Evolutionary conservation across 441 rosid species (phyloP), one percentile per base, ranked within the genome.

Genomic region (Erodium trifolium): DNA sequence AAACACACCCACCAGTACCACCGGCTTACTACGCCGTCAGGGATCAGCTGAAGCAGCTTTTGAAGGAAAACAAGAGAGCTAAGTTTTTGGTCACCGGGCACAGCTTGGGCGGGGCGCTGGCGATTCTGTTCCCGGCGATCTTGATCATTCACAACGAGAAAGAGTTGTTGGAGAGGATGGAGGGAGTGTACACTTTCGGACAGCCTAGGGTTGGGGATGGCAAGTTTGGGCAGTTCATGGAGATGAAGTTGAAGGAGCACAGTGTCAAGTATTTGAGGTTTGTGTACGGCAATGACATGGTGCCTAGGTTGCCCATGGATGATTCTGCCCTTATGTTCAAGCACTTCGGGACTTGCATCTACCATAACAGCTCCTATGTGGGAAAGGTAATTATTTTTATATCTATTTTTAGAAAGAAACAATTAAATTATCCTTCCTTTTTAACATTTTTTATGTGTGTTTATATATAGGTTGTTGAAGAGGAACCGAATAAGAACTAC

Each of bases 171-270:
- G 68, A 80, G 67, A 85, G 82, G 76, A 67, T 86, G 19, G 81
- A 81, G 66, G 87, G 86, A 0, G 79, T 88, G 1, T 86, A 84
- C 60, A 85, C 90, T 7, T 88, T 74, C 71, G 90, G 96, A 65
- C 96, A 90, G 67, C 96, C 93, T 4, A 82, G 90, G 43, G 88
- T 85, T 19, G 96, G 96, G 29, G 88, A 86, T 64, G 70, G 35
- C 2, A 71, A 41, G 55, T 86, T 90, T 29, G 90, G 80, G 23
- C 63, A 73, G 17, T 81, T 73, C 66, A 76, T 90, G 92, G 72
- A 82, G 37, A 74, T 69, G 31, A 78, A 75, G 35, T 68, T 88
- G 35, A 59, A 75, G n/a, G 77, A 82, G 43, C 53, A 75, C 34
- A 12, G 37, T 16, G 55, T 86, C 0, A 11, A 60, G 0, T 88